These are phyloP conservation scores for Suillus discolor DNA, from an alignment of 768 basidiomycete genomes.

Conservation along the genomic window DNA sequence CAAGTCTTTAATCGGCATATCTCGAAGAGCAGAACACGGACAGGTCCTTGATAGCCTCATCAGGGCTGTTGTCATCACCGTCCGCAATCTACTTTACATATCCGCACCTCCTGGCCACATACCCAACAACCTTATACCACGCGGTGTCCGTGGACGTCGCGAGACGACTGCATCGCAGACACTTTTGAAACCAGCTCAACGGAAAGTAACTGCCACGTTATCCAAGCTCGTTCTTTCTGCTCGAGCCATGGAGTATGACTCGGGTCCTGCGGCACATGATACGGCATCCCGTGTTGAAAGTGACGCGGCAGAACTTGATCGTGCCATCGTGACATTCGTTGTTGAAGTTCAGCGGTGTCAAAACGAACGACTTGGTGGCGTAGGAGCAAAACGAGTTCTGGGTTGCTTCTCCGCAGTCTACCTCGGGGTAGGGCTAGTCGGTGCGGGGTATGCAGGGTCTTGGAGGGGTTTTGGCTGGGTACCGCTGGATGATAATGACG, in stretches of 20 bases:
- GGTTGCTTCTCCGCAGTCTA: constrained; percentile 64
- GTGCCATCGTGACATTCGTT: constrained; percentile 68
- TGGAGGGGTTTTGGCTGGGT: constrained; percentile 92
- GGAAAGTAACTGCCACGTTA: constrained; percentile 86
- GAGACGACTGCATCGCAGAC: constrained; percentile 50
- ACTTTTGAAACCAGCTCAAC: constrained; percentile 75
- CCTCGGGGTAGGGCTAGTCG: constrained; percentile 77
- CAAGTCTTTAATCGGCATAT: constrained; percentile 47
- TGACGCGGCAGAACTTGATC: constrained; percentile 76
- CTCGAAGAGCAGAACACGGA: constrained; percentile 56
- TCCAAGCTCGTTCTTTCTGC: constrained; percentile 89
- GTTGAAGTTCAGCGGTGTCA: constrained; percentile 67
- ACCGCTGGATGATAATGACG: constrained; percentile 50
- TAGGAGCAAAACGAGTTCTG: constrained; percentile 52
- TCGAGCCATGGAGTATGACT: constrained; percentile 87
- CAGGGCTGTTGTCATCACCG: constrained; percentile 62
- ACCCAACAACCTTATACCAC: constrained; percentile 54
- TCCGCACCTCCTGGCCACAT: constrained; percentile 65
- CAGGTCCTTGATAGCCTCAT: constrained; percentile 65
- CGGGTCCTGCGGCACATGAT: constrained; percentile 60
- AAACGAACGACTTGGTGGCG: constrained; percentile 26
- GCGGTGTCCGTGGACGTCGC: constrained; percentile 47
- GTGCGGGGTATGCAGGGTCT: constrained; percentile 70
- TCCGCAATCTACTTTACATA: constrained; percentile 76
- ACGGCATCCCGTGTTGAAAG: constrained; percentile 72